These are phyloP conservation scores for Microascus cirrosus DNA, from an alignment of 2,329 filamentous ascomycete species.

Conservation along the genomic window DNA sequence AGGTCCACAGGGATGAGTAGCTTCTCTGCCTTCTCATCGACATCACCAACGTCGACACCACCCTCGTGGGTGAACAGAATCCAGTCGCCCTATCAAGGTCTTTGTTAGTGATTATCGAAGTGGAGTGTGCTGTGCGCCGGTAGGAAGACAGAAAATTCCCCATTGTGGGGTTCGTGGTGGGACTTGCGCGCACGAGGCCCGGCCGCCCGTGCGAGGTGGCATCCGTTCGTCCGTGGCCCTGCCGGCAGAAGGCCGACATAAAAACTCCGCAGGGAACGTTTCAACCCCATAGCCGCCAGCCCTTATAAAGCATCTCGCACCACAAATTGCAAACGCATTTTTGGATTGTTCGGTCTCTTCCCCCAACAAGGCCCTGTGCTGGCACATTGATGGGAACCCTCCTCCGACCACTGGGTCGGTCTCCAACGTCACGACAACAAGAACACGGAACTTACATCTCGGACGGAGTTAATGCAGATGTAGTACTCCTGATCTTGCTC, in stretches of 20 bases:
- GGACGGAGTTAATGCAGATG: conserved; percentile 99
- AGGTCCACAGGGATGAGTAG: conserved; percentile 94
- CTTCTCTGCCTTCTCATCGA: conserved; percentile 98
- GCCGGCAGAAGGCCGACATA: conserved; percentile 1
- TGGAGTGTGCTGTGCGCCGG: background rate
- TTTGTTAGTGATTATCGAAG: conserved; percentile 16
- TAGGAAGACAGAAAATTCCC: background rate
- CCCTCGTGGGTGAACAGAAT: conserved; percentile 99
- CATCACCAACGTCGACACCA: conserved; percentile 98
- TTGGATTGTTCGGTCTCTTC: background rate
- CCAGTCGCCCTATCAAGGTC: conserved; percentile 73
- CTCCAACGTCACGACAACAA: background rate
- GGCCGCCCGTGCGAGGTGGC: conserved; percentile 3
- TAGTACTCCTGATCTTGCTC: conserved; percentile 96
- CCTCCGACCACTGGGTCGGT: background rate
- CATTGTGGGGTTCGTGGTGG: conserved; percentile 1
- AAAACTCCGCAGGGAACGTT: background rate
- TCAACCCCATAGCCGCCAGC: background rate
- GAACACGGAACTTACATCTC: conserved; percentile 67
- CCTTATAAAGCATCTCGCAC: conserved; percentile 8
- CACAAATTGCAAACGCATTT: conserved; percentile 9
- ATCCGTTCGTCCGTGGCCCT: conserved; percentile 23
- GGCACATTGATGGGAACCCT: background rate
- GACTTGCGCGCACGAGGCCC: background rate
- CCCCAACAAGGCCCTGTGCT: background rate